Conservation (phyloP, 2,329 filamentous ascomycete genomes). For the Thelonectria discophora region DNA sequence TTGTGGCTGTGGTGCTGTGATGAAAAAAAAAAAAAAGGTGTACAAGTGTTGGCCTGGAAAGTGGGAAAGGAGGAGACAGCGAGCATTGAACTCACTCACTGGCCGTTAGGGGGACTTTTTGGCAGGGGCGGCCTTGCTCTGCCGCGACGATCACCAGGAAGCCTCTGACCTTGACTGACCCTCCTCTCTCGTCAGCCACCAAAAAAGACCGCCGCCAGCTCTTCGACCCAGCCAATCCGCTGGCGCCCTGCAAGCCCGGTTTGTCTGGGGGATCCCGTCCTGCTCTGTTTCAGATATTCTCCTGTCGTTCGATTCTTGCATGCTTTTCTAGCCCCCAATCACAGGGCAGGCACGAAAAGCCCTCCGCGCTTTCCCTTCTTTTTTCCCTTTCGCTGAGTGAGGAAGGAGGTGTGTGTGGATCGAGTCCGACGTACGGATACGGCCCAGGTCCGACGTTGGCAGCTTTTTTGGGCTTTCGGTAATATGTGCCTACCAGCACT, state of each 20-base stretch:
- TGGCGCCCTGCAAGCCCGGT: slow-evolving; percentile 1
- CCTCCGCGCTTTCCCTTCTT: slow-evolving; percentile 6
- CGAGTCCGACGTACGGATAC: background rate
- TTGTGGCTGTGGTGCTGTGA: slow-evolving; percentile 11
- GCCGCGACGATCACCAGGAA: slow-evolving; percentile 41
- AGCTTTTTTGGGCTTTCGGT: background rate
- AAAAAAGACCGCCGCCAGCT: background rate
- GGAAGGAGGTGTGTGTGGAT: background rate
- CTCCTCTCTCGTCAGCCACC: slow-evolving; percentile 3
- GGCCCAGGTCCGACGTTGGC: too few relatives aligned
- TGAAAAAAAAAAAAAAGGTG: too few relatives aligned
- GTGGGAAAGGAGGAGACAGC: background rate
- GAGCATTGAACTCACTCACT: background rate
- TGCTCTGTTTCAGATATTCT: slow-evolving; percentile 39
- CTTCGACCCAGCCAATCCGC: slow-evolving; percentile 10
- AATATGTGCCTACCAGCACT: too few relatives aligned
- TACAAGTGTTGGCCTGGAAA: background rate
- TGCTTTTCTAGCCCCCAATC: slow-evolving; percentile 25
- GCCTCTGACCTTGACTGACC: slow-evolving; percentile 25
- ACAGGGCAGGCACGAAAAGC: slow-evolving; percentile 9
- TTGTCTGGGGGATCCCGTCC: slow-evolving; percentile 43
- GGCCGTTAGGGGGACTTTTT: background rate
- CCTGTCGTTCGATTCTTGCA: slow-evolving; percentile 44
- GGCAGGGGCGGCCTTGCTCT: slow-evolving; percentile 36
- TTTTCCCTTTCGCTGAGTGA: background rate